Conservation (phyloP, 495 filamentous ascomycete genomes). For the Penicillium soppii region DNA sequence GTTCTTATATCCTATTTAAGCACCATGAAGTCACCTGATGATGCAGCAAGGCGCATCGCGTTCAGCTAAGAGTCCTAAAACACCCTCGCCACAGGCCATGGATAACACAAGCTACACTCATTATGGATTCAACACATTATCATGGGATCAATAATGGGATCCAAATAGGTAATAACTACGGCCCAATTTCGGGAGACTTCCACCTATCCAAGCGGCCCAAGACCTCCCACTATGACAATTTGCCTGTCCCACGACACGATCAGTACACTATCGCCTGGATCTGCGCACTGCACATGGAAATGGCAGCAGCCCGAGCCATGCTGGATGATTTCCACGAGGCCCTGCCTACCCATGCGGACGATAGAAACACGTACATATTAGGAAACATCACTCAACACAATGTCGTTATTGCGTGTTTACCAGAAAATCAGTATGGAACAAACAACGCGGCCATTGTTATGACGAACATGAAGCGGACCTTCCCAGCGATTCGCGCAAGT, state of each 20-base stretch:
- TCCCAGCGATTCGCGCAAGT: slow-evolving; percentile 26
- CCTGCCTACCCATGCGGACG: slow-evolving; percentile 11
- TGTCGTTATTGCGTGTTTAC: not conserved
- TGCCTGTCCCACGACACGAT: slow-evolving; percentile 2
- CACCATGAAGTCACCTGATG: too few relatives aligned
- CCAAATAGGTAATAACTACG: not conserved
- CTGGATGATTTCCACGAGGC: slow-evolving; percentile 29
- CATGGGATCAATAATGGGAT: not conserved
- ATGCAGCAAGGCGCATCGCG: too few relatives aligned
- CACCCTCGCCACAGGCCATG: too few relatives aligned
- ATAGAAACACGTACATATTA: slow-evolving; percentile 29
- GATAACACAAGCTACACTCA: too few relatives aligned
- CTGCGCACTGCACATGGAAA: slow-evolving; percentile 33
- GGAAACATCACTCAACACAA: slow-evolving; percentile 23
- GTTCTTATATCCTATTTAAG: too few relatives aligned
- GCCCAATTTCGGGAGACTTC: not conserved
- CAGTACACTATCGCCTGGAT: slow-evolving; percentile 39
- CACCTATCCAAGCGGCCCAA: not conserved
- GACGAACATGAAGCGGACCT: slow-evolving; percentile 21
- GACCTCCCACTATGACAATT: not conserved
- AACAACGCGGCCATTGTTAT: slow-evolving; percentile 18
- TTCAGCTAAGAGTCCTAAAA: too few relatives aligned
- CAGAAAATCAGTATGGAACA: slow-evolving; percentile 14
- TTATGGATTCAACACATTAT: too few relatives aligned
- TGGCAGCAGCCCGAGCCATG: slow-evolving; percentile 32